Evolutionary conservation across 192 early-diverging fungal genomes (phyloP), one percentile per base, ranked within the genome.

Genomic region (Radiomyces spectabilis): DNA sequence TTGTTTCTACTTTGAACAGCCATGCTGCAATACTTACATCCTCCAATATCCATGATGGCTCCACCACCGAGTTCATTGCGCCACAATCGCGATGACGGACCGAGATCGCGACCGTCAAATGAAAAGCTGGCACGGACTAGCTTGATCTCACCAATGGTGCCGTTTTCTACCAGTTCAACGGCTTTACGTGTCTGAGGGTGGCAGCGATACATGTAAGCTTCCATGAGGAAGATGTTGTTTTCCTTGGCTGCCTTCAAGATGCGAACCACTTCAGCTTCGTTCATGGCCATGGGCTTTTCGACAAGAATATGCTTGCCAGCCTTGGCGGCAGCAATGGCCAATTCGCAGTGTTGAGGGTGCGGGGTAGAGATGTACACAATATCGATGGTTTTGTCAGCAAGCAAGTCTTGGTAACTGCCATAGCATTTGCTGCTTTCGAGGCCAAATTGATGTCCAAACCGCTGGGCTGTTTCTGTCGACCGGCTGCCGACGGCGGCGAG

Each of bases 301-400:
- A 72, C 56, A 8, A 85, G 65, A 19, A 85, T 65, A 45, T 85
- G 78, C 39, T 85, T 85, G 6, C 76, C 73, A 10, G 75, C 71
- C n/a, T 80, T 53, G 22, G 84, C 56, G 0, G 72, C 65, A 37
- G 60, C 49, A 9, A 76, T 65, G 4, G 77, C 75, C 4, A 79
- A 68, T 9, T 66, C 65, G 44, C 62, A 78, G 52, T 90, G 87
- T 5, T 77, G 66, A 38, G 75, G 71, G 51, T 84, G 79, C 13
- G 86, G 86, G 1, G 81, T 78, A 31, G 78, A 81, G 26, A 90
- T 77, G 24, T 87, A 68, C 13, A 88, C 81, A 13, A 85, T 69
- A 25, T 87, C 72, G 26, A 90, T 71, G 7, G 71, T 63, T 10
- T 57, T 40, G 33, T 74, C 73, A 4, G 57, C 47, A 10, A 85